These are phyloP conservation scores for Barbatosphaeria neglecta DNA, from an alignment of 495 filamentous ascomycete genomes.

Conservation along the genomic window DNA sequence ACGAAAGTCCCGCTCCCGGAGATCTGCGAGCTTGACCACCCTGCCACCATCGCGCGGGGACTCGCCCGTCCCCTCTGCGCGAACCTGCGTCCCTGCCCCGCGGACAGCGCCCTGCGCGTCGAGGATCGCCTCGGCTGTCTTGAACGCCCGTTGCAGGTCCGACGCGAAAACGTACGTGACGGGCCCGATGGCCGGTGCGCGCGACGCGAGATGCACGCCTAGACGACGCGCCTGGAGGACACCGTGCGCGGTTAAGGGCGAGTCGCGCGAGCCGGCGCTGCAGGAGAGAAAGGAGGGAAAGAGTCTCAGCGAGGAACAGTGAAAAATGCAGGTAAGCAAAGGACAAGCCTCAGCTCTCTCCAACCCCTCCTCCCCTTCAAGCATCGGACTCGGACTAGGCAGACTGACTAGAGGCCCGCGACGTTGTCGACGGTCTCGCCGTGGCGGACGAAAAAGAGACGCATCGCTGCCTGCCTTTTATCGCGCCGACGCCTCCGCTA, in stretches of 20 bases:
- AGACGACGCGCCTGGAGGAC: constrained; percentile 60
- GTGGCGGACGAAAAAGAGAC: constrained; percentile 69
- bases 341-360: too few species aligned
- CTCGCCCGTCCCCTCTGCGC: background rate
- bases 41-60: constrained; percentile 4
- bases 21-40: constrained; percentile 38
- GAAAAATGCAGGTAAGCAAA: background rate
- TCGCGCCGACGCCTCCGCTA: background rate
- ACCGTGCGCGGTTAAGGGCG: constrained; percentile 70
- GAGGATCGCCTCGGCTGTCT: constrained; percentile 56
- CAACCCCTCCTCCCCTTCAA: too few species aligned
- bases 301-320: constrained; percentile 12
- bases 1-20: constrained; percentile 65
- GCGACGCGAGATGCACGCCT: constrained; percentile 44
- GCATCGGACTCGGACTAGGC: too few species aligned
- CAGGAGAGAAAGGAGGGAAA: too few species aligned
- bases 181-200: constrained; percentile 20
- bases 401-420: constrained; percentile 55
- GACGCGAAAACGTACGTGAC: constrained; percentile 67
- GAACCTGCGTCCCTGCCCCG: too few species aligned
- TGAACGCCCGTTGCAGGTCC: constrained; percentile 57
- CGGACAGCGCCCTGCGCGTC: constrained; percentile 36
- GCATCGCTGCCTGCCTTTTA: constrained; percentile 34
- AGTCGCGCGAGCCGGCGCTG: constrained; percentile 72
- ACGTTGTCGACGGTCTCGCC: constrained; percentile 86